Evolutionary conservation across 345 rosid species (phyloP).

Genomic region (Kernera saxatilis): DNA sequence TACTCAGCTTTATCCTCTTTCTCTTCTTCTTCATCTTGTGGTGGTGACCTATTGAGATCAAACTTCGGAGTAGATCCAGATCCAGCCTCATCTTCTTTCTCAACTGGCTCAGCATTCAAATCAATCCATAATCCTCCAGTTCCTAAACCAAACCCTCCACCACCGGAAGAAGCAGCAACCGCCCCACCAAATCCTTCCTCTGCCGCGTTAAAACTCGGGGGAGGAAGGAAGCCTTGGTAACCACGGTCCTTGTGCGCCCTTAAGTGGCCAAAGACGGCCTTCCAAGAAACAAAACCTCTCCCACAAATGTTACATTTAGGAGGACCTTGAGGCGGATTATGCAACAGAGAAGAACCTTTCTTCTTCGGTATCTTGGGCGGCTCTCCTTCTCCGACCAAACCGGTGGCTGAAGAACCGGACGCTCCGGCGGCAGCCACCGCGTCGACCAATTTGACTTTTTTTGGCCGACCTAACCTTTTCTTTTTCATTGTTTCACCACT

Average conservation of each 20-base stretch:
- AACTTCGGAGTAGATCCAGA: background rate
- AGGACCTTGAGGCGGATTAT: background rate
- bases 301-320: background rate
- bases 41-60: slow-evolving; percentile 20
- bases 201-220: background rate
- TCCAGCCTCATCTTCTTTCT: background rate
- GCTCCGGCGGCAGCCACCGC: background rate
- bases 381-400: background rate
- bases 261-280: slow-evolving; percentile 2
- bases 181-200: background rate
- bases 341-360: background rate
- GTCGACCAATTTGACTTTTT: background rate
- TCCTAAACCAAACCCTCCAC: background rate
- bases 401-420: background rate
- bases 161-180: background rate
- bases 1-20: background rate
- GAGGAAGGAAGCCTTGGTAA: background rate
- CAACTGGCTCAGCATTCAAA: background rate
- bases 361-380: background rate
- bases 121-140: background rate
- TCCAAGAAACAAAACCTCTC: background rate
- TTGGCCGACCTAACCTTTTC: background rate
- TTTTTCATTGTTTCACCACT: background rate
- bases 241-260: background rate
- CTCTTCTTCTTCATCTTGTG: background rate